Evolutionary conservation across 306 rosid species (phyloP).

Genomic region (Cucumis melo): DNA sequence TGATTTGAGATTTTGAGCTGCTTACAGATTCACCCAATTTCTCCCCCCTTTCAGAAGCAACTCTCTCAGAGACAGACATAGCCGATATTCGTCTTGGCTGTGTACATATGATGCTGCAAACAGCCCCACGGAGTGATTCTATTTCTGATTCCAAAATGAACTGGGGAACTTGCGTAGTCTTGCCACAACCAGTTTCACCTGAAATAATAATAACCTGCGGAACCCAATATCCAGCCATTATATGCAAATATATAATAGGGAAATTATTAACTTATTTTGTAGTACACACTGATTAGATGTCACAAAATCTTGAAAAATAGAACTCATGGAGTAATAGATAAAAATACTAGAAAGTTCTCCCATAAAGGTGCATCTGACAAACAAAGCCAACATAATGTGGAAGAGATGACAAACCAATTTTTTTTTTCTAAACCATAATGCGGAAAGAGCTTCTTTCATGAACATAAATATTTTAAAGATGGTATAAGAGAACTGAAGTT

Average conservation of each 20-base stretch:
- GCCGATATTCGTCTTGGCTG: slow-evolving; percentile 97
- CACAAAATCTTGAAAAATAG: neutral
- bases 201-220: slow-evolving; percentile 70
- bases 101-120: slow-evolving; percentile 79
- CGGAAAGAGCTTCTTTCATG: neutral
- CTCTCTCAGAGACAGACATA: slow-evolving; percentile 93
- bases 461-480: neutral
- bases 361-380: neutral
- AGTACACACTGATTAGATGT: neutral
- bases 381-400: neutral
- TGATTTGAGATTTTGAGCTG: slow-evolving; percentile 12
- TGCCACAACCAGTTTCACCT: slow-evolving; percentile 98
- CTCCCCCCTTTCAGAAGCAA: slow-evolving; percentile 89
- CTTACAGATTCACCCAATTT: slow-evolving; percentile 95
- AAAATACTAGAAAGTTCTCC: neutral
- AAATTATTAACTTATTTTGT: neutral
- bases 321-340: neutral
- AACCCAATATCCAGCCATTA: slow-evolving; percentile 1
- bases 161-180: slow-evolving; percentile 98
- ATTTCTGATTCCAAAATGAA: slow-evolving; percentile 84
- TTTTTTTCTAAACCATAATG: neutral
- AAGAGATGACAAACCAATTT: neutral
- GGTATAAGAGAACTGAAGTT: neutral
- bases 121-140: slow-evolving; percentile 61
- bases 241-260: neutral